Evolutionary conservation across 1,139 yeast species (phyloP), one percentile per base, ranked within the genome.

Genomic region (Yarrowia galli): DNA sequence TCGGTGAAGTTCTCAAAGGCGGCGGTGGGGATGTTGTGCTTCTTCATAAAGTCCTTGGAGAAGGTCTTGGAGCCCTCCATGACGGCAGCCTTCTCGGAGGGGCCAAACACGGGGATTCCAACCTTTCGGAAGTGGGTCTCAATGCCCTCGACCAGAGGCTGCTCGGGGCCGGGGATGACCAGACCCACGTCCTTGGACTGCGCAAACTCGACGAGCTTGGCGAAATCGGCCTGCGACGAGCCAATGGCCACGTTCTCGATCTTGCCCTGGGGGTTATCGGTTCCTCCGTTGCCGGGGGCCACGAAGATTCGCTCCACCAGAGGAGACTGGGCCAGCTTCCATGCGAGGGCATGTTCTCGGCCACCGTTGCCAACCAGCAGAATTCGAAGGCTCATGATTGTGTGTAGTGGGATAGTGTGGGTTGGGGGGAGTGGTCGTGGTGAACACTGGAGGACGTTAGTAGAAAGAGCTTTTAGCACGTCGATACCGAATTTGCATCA

Each of bases 111-210:
- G 46, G 98, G 96, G 71, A 96, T 88, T 72, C 99, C 99, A 68
- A 89, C 89, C 67, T 78, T 78, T 46, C 80, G 79, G 83, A 95
- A 93, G 67, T 83, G 81, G 25, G 88, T 80, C 43, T 93, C 79
- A 70, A 95, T 87, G 61, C 99, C 99, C 75, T 95, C 98, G 49
- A 95, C 98, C 71, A 96, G 83, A 51, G 99, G 99, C 79, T 92
- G 97, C 80, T 96, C 99, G n/a, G 99, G 99, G 54, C 99, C 99
- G 46, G 99, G 99, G 66, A 96, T 84, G 15, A 92, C 99, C 71
- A 96, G 83, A 67, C 83, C 85, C 69, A 96, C 84, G 12, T 84
- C 75, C 70, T 93, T 82, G 53, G 85, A 85, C n/a, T 82, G 77
- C 15, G 78, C 77, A 68, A 75, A 75, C 54, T 74, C 74, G 71